These are phyloP conservation scores for Yarrowia bubula DNA, from an alignment of 805 yeast genomes.

Conservation along the genomic window DNA sequence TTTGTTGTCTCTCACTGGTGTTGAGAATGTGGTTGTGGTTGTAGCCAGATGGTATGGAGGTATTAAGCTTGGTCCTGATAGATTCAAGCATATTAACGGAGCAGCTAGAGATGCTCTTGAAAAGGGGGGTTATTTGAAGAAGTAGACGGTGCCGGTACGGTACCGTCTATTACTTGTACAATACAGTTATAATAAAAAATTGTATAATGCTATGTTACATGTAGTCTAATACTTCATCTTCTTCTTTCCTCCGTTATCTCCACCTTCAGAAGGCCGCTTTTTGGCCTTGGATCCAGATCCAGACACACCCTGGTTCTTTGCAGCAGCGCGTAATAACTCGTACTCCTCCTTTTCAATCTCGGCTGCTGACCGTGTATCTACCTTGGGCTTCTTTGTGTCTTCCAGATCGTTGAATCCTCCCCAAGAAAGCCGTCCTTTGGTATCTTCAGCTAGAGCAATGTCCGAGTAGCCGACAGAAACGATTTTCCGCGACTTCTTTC, in stretches of 20 bases:
- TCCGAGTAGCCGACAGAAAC: constrained; percentile 13
- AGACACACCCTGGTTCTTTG: constrained; percentile 24
- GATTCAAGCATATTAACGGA: constrained; percentile 86
- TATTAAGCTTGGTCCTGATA: constrained; percentile 81
- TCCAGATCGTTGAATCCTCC: constrained; percentile 23
- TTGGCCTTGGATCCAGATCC: constrained; percentile 24
- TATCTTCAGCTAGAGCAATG: constrained; percentile 9
- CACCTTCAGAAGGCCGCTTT: constrained; percentile 21
- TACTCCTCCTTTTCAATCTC: constrained; percentile 10
- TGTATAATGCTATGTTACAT: too few species aligned
- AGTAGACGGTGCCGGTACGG: too few species aligned
- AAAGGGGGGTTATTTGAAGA: constrained; percentile 47
- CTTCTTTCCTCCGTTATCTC: constrained; percentile 7
- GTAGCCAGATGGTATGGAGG: constrained; percentile 96
- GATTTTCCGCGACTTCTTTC: constrained; percentile 9
- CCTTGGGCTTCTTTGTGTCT: constrained; percentile 7
- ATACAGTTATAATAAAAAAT: too few species aligned
- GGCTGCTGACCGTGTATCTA: not conserved
- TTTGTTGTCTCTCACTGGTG: constrained; percentile 57
- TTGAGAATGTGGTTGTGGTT: constrained; percentile 78
- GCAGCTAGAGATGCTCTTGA: constrained; percentile 82
- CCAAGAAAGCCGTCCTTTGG: constrained; percentile 19
- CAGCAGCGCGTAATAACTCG: constrained; percentile 4
- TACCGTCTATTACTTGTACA: too few species aligned
- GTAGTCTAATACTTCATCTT: constrained; percentile 1